A percentile compares a stretch with the other conserved stretches of the same genome.
phyloP scores from a whole-genome alignment of 208 protist genomes.

The Trypanosoma boissoni region DNA sequence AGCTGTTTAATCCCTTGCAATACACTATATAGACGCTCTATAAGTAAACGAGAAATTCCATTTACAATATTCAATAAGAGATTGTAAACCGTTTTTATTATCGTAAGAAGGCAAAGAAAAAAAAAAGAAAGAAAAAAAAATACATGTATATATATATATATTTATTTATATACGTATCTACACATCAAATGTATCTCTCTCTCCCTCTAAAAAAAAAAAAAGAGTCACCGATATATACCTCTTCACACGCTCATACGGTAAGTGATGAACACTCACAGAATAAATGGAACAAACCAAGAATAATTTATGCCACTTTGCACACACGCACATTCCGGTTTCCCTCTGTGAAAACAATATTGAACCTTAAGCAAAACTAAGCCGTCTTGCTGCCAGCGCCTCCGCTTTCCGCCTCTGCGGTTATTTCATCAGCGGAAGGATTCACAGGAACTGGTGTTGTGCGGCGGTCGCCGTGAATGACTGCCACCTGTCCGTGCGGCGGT shows the following conservation, averaged over 20 bases:
- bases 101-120: neutral
- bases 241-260: no score
- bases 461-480: slow-evolving; percentile 76
- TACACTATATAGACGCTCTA: no score
- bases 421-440: slow-evolving; percentile 32
- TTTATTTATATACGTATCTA: neutral
- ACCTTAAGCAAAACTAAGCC: neutral
- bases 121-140: neutral
- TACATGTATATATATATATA: neutral
- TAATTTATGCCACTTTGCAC: no score
- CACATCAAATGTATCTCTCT: neutral
- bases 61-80: neutral
- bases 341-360: slow-evolving; percentile 9
- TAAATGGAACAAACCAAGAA: no score
- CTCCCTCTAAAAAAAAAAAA: no score
- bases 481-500: slow-evolving; percentile 85
- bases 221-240: no score
- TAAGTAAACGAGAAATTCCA: no score
- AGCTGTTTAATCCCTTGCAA: neutral
- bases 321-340: slow-evolving; percentile 7
- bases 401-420: slow-evolving; percentile 20
- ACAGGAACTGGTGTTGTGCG: slow-evolving; percentile 38
- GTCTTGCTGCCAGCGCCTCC: neutral
- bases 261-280: no score
- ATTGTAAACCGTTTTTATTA: no score